phyloP scores from a whole-genome alignment of 768 basidiomycete species.

The Auricularia auricula-judae region DNA sequence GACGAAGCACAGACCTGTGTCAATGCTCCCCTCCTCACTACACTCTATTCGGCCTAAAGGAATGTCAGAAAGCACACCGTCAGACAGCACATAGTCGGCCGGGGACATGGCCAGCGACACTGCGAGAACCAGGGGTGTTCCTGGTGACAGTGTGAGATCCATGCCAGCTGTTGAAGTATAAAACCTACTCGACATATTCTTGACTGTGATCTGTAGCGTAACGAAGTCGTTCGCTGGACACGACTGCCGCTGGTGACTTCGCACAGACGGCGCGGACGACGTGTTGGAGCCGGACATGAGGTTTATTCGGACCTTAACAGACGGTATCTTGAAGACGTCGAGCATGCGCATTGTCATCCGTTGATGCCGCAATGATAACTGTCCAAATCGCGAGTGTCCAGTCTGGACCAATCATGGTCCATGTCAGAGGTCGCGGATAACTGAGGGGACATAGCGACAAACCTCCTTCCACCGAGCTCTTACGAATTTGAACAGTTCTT shows the following conservation, averaged over 20 bases:
- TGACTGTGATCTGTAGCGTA: slow-evolving; percentile 43
- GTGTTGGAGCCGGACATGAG: slow-evolving; percentile 19
- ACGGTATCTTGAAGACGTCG: slow-evolving; percentile 59
- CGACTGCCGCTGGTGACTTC: slow-evolving; percentile 37
- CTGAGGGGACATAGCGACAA: slow-evolving; percentile 10
- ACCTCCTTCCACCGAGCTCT: slow-evolving; percentile 83
- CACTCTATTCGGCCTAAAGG: slow-evolving; percentile 50
- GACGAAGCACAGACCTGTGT: slow-evolving; percentile 61
- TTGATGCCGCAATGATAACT: slow-evolving; percentile 67
- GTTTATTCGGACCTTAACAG: slow-evolving; percentile 46
- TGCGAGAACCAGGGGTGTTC: slow-evolving; percentile 37
- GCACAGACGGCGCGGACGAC: slow-evolving; percentile 7
- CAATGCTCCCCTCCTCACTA: slow-evolving; percentile 40
- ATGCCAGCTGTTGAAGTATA: background rate
- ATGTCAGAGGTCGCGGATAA: background rate
- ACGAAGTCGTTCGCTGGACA: slow-evolving; percentile 47
- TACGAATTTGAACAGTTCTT: slow-evolving; percentile 65
- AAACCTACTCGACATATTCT: slow-evolving; percentile 57
- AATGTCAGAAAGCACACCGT: slow-evolving; percentile 54
- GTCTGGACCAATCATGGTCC: slow-evolving; percentile 34
- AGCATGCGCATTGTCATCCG: slow-evolving; percentile 72
- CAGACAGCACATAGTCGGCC: slow-evolving; percentile 52
- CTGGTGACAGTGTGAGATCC: slow-evolving; percentile 23
- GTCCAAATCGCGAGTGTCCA: slow-evolving; percentile 65
- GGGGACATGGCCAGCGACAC: slow-evolving; percentile 48